Conservation (phyloP, 2,329 filamentous ascomycete genomes). For the Akanthomyces lecanii region DNA sequence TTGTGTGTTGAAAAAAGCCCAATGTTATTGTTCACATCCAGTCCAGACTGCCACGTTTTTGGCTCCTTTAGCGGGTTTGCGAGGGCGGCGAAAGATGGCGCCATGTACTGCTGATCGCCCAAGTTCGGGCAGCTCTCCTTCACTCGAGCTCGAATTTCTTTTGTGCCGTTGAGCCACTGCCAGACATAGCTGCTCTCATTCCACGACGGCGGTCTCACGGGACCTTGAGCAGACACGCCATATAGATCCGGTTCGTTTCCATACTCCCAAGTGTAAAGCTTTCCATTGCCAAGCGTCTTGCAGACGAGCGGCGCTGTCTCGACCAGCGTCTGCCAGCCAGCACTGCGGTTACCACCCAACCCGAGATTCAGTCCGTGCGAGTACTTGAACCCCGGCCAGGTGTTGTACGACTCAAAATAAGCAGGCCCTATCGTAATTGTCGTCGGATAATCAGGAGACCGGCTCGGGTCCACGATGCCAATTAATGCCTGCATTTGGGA, state of each 20-base stretch:
- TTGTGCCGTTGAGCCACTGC: constrained; percentile 55
- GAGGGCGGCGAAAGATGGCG: constrained; percentile 54
- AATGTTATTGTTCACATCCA: constrained; percentile 47
- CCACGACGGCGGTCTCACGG: constrained; percentile 49
- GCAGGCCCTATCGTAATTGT: constrained; percentile 58
- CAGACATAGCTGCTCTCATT: constrained; percentile 51
- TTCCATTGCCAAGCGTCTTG: constrained; percentile 47
- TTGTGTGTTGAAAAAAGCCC: constrained; percentile 32
- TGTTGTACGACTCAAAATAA: constrained; percentile 56
- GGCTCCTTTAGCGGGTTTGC: constrained; percentile 48
- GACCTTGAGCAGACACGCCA: constrained; percentile 47
- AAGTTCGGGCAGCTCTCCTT: constrained; percentile 48
- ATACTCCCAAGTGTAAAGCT: constrained; percentile 56
- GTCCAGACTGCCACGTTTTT: constrained; percentile 48
- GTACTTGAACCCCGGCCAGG: constrained; percentile 52
- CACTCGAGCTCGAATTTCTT: constrained; percentile 43
- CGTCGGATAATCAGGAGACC: constrained; percentile 56
- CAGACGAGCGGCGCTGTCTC: constrained; percentile 54
- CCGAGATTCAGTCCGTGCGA: constrained; percentile 59
- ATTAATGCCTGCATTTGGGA: constrained; percentile 47
- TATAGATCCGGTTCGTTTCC: constrained; percentile 50
- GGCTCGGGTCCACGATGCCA: constrained; percentile 46
- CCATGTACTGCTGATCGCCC: constrained; percentile 37
- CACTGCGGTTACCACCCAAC: constrained; percentile 47
- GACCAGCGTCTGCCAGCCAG: constrained; percentile 47